Evolutionary conservation across 83 land plant species (phyloP).

Genomic region (Larix sibirica): DNA sequence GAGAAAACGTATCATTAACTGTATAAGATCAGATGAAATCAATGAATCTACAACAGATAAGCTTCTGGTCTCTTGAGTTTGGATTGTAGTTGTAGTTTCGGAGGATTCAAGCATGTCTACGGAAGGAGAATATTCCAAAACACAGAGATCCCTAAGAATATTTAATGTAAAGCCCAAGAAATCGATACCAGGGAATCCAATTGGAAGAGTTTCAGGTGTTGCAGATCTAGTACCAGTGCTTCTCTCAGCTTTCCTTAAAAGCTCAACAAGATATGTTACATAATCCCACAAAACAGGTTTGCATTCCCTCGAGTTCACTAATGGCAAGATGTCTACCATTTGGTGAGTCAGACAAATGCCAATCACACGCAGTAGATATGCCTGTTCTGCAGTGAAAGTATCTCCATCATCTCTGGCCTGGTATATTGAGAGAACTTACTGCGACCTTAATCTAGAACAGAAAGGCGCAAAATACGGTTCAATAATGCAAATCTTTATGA

Average conservation of each 20-base stretch:
- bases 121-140: slow-evolving; percentile 27
- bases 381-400: slow-evolving; percentile 46
- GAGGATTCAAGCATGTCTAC: background rate
- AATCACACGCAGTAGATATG: slow-evolving; percentile 45
- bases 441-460: slow-evolving; percentile 32
- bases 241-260: slow-evolving; percentile 37
- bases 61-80: background rate
- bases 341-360: slow-evolving; percentile 39
- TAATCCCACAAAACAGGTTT: slow-evolving; percentile 25
- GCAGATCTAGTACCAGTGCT: slow-evolving; percentile 25
- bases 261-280: slow-evolving; percentile 33
- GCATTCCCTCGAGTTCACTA: background rate
- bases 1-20: slow-evolving; percentile 53
- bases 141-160: slow-evolving; percentile 63
- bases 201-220: slow-evolving; percentile 33
- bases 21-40: slow-evolving; percentile 44
- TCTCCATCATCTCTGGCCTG: background rate
- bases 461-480: slow-evolving; percentile 38
- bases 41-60: slow-evolving; percentile 27
- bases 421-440: background rate
- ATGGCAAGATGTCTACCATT: slow-evolving; percentile 22
- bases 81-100: background rate
- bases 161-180: slow-evolving; percentile 69
- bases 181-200: slow-evolving; percentile 50
- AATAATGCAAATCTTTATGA: slow-evolving; percentile 52